Conservation (phyloP, 2,329 filamentous ascomycete genomes). For the Trichoderma sp. region DNA sequence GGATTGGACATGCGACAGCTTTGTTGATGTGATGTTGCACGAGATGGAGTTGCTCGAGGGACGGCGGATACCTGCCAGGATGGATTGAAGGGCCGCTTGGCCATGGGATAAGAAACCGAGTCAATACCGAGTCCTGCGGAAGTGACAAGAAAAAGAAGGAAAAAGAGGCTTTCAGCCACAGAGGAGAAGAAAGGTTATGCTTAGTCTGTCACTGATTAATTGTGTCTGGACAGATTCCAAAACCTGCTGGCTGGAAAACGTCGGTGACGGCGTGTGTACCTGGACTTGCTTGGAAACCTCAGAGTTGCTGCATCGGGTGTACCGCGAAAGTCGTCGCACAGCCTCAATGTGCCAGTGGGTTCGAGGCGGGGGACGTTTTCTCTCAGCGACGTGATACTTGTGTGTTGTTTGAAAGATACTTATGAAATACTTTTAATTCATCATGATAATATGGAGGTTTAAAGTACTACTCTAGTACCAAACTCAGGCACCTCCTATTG, state of each 20-base stretch:
- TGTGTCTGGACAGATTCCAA: background rate
- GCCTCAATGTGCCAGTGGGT: background rate
- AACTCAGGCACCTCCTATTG: background rate
- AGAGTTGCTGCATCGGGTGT: background rate
- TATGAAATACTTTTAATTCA: background rate
- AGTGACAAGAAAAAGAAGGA: background rate
- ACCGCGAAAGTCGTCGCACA: background rate
- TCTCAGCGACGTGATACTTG: background rate
- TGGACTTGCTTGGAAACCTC: background rate
- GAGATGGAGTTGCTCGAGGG: background rate
- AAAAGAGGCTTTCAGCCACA: background rate
- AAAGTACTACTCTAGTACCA: background rate
- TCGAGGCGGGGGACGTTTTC: background rate
- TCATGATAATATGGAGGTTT: fast-evolving
- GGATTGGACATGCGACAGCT: no score
- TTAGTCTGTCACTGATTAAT: background rate
- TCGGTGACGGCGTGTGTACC: background rate
- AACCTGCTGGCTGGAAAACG: background rate
- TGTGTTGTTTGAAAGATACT: background rate
- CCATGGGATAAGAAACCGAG: background rate
- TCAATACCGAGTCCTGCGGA: background rate
- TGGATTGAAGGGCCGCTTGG: background rate
- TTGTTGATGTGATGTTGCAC: no score
- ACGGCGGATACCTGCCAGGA: background rate
- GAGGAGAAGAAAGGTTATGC: background rate